Evolutionary conservation across 495 filamentous ascomycete genomes (phyloP).

Genomic region (Aspergillus baeticus): DNA sequence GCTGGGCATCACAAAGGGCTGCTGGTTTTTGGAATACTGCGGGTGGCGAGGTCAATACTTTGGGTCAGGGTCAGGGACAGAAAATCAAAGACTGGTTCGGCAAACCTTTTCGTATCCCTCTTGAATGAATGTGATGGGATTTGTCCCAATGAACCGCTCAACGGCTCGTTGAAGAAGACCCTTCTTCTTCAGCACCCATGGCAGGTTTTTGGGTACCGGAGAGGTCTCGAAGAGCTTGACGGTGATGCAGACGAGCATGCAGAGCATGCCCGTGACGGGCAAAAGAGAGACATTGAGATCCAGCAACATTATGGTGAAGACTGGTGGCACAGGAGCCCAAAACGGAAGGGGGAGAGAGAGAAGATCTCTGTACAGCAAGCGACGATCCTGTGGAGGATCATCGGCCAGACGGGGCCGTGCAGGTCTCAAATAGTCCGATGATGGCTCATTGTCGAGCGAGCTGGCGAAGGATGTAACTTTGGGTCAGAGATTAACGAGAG

Average conservation of each 20-base stretch:
- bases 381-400: slow-evolving; percentile 5
- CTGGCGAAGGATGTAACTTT: too few relatives aligned
- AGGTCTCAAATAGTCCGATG: slow-evolving; percentile 3
- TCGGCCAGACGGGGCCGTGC: slow-evolving; percentile 7
- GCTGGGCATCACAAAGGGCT: slow-evolving; percentile 15
- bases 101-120: slow-evolving; percentile 14
- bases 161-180: slow-evolving; percentile 6
- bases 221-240: slow-evolving; percentile 17
- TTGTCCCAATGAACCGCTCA: slow-evolving; percentile 14
- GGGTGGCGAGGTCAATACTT: background rate
- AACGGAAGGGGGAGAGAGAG: background rate
- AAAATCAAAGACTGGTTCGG: background rate
- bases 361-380: slow-evolving; percentile 3
- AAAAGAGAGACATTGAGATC: background rate
- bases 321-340: background rate
- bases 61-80: background rate
- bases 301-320: slow-evolving; percentile 6
- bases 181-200: slow-evolving; percentile 12
- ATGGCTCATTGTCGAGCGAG: background rate
- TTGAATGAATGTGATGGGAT: slow-evolving; percentile 13
- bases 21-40: slow-evolving; percentile 10
- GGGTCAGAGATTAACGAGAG: too few relatives aligned
- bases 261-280: background rate
- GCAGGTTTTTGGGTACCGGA: slow-evolving; percentile 11
- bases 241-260: slow-evolving; percentile 2